phyloP scores from a whole-genome alignment of 306 rosid genomes.

The Rosa multiflora region DNA sequence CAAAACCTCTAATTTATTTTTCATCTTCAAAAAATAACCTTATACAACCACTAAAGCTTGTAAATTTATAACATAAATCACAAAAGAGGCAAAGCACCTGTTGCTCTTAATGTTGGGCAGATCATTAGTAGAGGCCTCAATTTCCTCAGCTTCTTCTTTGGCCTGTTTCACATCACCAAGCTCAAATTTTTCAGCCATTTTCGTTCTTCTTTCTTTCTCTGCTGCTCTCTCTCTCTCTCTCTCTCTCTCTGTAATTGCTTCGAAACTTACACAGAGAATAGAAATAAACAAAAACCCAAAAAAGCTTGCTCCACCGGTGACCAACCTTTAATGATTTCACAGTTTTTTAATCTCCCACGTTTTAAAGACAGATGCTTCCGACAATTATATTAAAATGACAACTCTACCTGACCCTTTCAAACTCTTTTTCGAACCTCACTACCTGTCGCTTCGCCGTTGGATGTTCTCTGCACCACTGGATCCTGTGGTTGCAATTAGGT shows the following conservation, averaged over 20 bases:
- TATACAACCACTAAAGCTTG: background rate
- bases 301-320: background rate
- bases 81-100: background rate
- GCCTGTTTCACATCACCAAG: background rate
- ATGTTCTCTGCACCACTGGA: background rate
- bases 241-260: background rate
- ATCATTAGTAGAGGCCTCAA: conserved; percentile 9
- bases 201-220: background rate
- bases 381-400: background rate
- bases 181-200: conserved; percentile 8
- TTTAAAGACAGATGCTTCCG: background rate
- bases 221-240: background rate
- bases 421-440: background rate
- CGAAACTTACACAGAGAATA: conserved; percentile 1
- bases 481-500: background rate
- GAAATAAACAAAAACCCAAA: background rate
- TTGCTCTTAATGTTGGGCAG: conserved; percentile 6
- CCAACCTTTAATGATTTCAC: conserved; percentile 6
- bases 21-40: background rate
- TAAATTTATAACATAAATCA: background rate
- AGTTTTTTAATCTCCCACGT: conserved; percentile 22
- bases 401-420: background rate
- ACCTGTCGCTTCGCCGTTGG: background rate
- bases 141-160: conserved; percentile 7
- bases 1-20: background rate